phyloP scores from a whole-genome alignment of 2,329 filamentous ascomycete genomes.

The Zelopaecilomyces penicillatus region DNA sequence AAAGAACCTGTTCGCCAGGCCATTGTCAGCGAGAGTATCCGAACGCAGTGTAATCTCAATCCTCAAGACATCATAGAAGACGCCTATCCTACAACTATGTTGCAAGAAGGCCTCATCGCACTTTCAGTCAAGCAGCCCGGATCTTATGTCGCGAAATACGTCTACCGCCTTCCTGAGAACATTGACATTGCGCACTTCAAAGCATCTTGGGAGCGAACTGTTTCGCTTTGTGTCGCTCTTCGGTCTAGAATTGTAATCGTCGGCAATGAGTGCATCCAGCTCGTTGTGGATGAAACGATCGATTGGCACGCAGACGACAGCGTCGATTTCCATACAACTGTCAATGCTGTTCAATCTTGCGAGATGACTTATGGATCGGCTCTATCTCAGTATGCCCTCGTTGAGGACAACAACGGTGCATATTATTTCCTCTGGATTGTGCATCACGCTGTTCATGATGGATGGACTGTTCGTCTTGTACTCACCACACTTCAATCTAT shows the following conservation, averaged over 20 bases:
- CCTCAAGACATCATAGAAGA: constrained; percentile 4
- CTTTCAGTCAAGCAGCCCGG: constrained; percentile 5
- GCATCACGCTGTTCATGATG: constrained; percentile 7
- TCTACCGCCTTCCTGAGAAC: constrained; percentile 5
- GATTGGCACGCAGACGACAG: background rate
- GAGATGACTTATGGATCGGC: constrained; percentile 9
- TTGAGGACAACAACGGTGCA: constrained; percentile 1
- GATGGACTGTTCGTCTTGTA: constrained; percentile 2
- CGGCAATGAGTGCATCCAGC: background rate
- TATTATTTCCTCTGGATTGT: constrained; percentile 4
- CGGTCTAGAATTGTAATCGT: constrained; percentile 6
- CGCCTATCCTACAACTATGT: constrained; percentile 4
- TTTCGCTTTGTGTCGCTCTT: constrained; percentile 2
- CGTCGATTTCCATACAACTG: background rate
- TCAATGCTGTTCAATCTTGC: background rate
- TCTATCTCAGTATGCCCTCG: constrained; percentile 8
- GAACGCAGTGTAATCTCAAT: constrained; percentile 5
- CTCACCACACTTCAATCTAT: constrained; percentile 1
- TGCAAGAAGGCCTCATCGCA: constrained; percentile 4
- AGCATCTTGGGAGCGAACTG: constrained; percentile 3
- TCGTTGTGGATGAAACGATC: background rate
- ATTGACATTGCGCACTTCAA: constrained; percentile 3
- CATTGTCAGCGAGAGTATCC: background rate
- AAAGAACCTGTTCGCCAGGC: background rate
- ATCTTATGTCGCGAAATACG: constrained; percentile 4